phyloP scores from a whole-genome alignment of 169 alveolate species.

The Plasmodium malariae region DNA sequence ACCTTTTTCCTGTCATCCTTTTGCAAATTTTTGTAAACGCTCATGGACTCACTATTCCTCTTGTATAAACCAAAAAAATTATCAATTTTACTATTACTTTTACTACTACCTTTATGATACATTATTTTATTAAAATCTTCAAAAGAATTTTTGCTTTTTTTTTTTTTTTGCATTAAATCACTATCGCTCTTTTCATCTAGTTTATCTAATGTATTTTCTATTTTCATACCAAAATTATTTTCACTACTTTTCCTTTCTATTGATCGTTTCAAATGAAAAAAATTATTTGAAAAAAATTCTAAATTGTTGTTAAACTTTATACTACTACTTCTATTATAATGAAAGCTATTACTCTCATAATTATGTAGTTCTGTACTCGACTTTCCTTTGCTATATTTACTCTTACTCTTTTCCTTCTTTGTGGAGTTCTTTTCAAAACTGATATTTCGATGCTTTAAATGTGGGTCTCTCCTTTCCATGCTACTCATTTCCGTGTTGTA shows the following conservation, averaged over 20 bases:
- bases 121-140: neutral
- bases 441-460: no score
- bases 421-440: neutral
- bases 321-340: no score
- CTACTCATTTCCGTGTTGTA: neutral
- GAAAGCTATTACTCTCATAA: neutral
- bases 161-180: constrained; percentile 3
- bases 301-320: no score
- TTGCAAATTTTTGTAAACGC: neutral
- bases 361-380: neutral
- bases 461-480: neutral
- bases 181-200: constrained; percentile 8
- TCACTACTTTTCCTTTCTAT: constrained; percentile 28
- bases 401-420: neutral
- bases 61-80: constrained; percentile 27
- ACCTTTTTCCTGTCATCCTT: constrained; percentile 8
- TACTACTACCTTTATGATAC: neutral
- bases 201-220: constrained; percentile 33
- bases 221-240: neutral
- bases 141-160: constrained; percentile 20
- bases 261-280: constrained; percentile 29
- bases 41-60: constrained; percentile 14
- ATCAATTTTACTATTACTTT: constrained; percentile 1
- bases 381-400: no score
- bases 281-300: constrained; percentile 62